These are phyloP conservation scores for Stenocarpella maydis DNA, from an alignment of 2,329 filamentous ascomycete genomes.

Conservation along the genomic window DNA sequence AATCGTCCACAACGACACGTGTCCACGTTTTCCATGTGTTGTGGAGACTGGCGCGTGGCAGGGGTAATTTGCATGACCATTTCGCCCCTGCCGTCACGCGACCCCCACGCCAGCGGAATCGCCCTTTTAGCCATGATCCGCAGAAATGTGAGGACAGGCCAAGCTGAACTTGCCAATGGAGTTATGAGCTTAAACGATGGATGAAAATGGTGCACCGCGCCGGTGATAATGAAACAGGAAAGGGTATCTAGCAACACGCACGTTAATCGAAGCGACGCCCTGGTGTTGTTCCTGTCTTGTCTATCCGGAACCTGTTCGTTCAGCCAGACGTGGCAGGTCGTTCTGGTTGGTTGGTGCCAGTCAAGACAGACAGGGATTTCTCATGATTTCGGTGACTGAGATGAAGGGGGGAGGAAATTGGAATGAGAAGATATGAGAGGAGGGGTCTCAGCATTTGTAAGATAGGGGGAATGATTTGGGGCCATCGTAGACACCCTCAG, in stretches of 20 bases:
- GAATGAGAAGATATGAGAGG: neutral
- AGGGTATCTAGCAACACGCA: neutral
- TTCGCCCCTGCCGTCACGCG: neutral
- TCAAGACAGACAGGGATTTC: constrained; percentile 9
- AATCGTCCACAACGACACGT: constrained; percentile 30
- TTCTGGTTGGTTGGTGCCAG: constrained; percentile 25
- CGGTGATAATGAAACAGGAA: neutral
- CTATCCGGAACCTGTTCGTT: neutral
- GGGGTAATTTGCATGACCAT: neutral
- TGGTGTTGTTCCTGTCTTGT: neutral
- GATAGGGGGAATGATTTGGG: neutral
- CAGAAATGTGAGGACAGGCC: neutral
- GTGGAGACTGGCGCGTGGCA: neutral
- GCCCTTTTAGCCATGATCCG: constrained; percentile 5
- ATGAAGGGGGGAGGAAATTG: constrained; percentile 2
- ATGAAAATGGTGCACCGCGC: constrained; percentile 20
- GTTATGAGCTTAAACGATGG: constrained; percentile 15
- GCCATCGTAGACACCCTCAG: constrained; percentile 1
- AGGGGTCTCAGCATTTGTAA: too few species aligned
- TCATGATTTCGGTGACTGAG: constrained; percentile 17
- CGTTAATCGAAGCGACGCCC: neutral
- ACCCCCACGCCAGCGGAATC: neutral
- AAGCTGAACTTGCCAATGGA: constrained; percentile 10
- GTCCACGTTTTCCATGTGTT: constrained; percentile 17
- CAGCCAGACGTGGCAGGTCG: neutral